Conservation (phyloP, 2,329 filamentous ascomycete genomes). For the Exophiala xenobiotica region DNA sequence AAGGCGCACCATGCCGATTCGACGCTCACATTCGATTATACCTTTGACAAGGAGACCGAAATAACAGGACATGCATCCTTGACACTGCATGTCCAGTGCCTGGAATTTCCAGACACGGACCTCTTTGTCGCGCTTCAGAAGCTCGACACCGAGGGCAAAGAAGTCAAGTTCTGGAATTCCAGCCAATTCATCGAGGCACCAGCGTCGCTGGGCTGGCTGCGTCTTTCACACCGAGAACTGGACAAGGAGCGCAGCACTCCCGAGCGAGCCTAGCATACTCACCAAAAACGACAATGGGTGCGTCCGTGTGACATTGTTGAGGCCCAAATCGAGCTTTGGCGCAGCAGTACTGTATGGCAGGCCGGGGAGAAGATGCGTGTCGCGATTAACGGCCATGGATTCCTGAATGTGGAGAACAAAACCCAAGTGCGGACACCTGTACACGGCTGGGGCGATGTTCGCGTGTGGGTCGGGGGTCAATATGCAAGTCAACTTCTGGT, state of each 20-base stretch:
- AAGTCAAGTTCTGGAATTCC: conserved; percentile 8
- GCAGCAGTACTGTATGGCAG: conserved; percentile 5
- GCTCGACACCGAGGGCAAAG: conserved; percentile 2
- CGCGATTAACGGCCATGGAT: conserved; percentile 4
- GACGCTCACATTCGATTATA: conserved; percentile 3
- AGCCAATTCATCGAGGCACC: conserved; percentile 5
- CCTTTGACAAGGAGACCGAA: conserved; percentile 4
- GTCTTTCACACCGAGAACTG: conserved; percentile 9
- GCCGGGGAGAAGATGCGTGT: conserved; percentile 5
- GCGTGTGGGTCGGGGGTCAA: conserved; percentile 4
- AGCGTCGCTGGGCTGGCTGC: conserved; percentile 8
- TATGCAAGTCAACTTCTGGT: conserved; percentile 3
- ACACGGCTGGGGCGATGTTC: conserved; percentile 5
- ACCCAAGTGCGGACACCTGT: conserved; percentile 4
- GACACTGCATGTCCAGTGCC: background rate
- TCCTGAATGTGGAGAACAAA: conserved; percentile 3
- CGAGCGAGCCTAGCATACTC: conserved; percentile 5
- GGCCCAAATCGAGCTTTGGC: conserved; percentile 4
- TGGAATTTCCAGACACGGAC: conserved; percentile 6
- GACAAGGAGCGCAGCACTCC: conserved; percentile 1
- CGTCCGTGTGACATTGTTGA: conserved; percentile 7
- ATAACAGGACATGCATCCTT: conserved; percentile 5
- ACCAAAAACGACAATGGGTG: conserved; percentile 7
- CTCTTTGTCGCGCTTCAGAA: conserved; percentile 11
- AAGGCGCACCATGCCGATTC: background rate